Evolutionary conservation across 768 basidiomycete genomes (phyloP).

Genomic region (Tylopilus sp.): DNA sequence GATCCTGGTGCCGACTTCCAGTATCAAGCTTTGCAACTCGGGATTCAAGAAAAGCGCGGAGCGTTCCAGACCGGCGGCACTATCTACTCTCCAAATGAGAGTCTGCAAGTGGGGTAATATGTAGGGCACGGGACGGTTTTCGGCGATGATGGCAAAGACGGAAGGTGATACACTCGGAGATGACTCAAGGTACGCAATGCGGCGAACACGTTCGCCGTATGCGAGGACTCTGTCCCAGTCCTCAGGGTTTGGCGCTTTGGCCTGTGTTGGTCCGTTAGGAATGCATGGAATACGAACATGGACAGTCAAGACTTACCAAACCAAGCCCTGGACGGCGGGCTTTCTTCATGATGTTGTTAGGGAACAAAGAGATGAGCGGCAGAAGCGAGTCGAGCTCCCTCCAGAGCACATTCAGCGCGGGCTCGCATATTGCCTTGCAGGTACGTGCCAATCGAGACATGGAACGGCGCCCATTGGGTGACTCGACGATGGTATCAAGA

Average conservation of each 20-base stretch:
- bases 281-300: neutral
- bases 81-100: constrained; percentile 71
- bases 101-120: constrained; percentile 69
- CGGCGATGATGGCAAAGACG: constrained; percentile 65
- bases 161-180: constrained; percentile 60
- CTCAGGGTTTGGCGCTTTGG: constrained; percentile 55
- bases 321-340: constrained; percentile 71
- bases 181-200: constrained; percentile 66
- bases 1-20: constrained; percentile 59
- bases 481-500: constrained; percentile 49
- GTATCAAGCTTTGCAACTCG: constrained; percentile 53
- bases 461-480: constrained; percentile 62
- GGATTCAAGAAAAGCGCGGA: constrained; percentile 64
- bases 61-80: constrained; percentile 60
- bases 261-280: constrained; percentile 35
- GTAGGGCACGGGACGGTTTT: constrained; percentile 57
- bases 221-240: constrained; percentile 68
- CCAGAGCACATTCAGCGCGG: constrained; percentile 71
- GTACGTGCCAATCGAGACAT: constrained; percentile 72
- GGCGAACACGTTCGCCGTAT: constrained; percentile 66
- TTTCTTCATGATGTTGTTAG: constrained; percentile 62
- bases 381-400: constrained; percentile 72
- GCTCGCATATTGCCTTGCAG: constrained; percentile 69
- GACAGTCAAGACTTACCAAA: constrained; percentile 49
- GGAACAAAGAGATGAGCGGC: constrained; percentile 72